Evolutionary conservation across 139 green algal species (phyloP).

Genomic region (Chlorella sp.): DNA sequence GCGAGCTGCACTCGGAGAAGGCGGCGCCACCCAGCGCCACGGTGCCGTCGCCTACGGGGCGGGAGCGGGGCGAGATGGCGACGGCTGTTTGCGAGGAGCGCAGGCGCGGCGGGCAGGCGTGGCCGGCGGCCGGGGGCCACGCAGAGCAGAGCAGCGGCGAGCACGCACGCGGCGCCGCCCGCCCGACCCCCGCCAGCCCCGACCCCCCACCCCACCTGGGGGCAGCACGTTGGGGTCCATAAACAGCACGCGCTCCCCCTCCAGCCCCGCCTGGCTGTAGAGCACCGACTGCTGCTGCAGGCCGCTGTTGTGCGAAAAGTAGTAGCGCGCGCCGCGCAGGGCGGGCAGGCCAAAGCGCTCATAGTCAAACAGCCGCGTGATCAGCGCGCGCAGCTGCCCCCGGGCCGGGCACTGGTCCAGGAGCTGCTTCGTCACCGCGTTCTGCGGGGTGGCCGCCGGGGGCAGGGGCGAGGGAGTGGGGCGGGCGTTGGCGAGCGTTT

Average conservation of each 20-base stretch:
- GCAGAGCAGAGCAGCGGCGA: no score
- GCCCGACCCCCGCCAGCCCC: not conserved
- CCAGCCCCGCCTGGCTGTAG: slow-evolving; percentile 64
- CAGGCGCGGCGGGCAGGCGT: no score
- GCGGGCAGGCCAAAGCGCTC: slow-evolving; percentile 73
- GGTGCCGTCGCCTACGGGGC: slow-evolving; percentile 20
- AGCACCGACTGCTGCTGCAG: slow-evolving; percentile 82
- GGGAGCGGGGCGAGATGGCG: no score
- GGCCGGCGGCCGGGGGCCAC: no score
- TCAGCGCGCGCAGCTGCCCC: slow-evolving; percentile 61
- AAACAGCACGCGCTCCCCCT: slow-evolving; percentile 59
- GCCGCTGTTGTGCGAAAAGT: slow-evolving; percentile 87
- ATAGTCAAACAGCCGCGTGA: slow-evolving; percentile 78
- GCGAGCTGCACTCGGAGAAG: slow-evolving; percentile 77
- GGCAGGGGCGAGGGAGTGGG: no score
- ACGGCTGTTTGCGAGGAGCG: not conserved
- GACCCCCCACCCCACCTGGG: slow-evolving; percentile 68
- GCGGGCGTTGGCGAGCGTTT: slow-evolving; percentile 76
- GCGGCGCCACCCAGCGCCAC: slow-evolving; percentile 49
- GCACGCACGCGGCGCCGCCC: no score
- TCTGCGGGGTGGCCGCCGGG: no score
- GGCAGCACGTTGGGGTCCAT: slow-evolving; percentile 91
- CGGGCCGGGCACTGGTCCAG: slow-evolving; percentile 69
- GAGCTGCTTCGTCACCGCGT: slow-evolving; percentile 71
- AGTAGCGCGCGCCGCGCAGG: slow-evolving; percentile 69